Evolutionary conservation across 2,329 filamentous ascomycete genomes (phyloP), one percentile per base, ranked within the genome.

Genomic region (Dothidotthia symphoricarpi): DNA sequence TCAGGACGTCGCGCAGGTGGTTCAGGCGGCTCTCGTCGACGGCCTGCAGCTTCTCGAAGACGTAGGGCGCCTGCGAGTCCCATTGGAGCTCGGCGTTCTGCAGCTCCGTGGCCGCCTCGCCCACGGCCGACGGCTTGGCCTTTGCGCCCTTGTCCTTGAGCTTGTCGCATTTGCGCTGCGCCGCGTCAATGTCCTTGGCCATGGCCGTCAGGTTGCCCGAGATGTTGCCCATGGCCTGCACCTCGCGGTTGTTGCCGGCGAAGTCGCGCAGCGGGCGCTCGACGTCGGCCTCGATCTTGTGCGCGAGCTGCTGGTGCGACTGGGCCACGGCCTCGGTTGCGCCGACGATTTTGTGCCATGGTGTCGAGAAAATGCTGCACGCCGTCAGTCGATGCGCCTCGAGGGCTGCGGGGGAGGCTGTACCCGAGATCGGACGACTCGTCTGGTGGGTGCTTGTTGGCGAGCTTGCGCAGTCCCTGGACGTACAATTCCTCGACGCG

Each of bases 31-130:
- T 83, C 71, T 98, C 93, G 61, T 98, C 93, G 22, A 94, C 74
- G 5, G 87, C 85, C 65, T 98, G 93, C 16, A 98, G 78, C 44
- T 84, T 86, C 69, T 98, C 93, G 61, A 95, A 96, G 44, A 96
- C 85, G 67, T 88, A 97, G 1, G 93, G 93, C 11, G 93, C 88
- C 66, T 95, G 89, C 1, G 88, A 89, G 39, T 95, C 84, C 93
- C 93, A 98, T 63, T 95, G 86, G 50, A 84, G 78, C 29, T 76
- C 80, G n/a, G 88, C 85, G 43, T 81, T 81, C 48, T 95, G 86
- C 28, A 94, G 79, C 49, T 82, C 83, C 13, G 80, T 74, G 9
- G 80, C 76, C 10, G 88, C 89, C 46, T 77, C 77, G 28, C 89
- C 86, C 26, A 93, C 79, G 67, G 93, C 95, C 41, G 82, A 80